Evolutionary conservation across 176 grass and related monocot genomes (phyloP), one percentile per base, ranked within the genome.

Genomic region (Coix lacrymajobi): DNA sequence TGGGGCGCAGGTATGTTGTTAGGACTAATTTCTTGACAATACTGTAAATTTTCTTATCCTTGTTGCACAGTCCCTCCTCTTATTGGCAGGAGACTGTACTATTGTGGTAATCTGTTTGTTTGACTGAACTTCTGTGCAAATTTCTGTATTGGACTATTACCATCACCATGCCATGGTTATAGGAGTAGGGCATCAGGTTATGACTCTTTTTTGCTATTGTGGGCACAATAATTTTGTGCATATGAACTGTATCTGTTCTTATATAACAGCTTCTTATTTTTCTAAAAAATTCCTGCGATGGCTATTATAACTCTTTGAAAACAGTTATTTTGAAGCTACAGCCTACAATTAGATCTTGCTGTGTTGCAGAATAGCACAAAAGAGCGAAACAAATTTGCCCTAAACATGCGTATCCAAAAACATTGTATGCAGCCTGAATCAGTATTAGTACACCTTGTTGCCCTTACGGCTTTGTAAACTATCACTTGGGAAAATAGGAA

Each of bases 1-100:
- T 84, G 84, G 84, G 73, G 70, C 73, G 25, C 82, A 77, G 82
- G 89, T 91, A 88, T 72, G 43, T 30, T 56, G 25, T 69, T 46
- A 62, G 41, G 39, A n/a, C 39, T 44, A 32, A 24, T 52, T 5
- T 37, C 19, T 12, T 34, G 10, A 62, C n/a, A 70, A 7, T 32
- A 26, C 66, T 69, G 13, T 28, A 45, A 44, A 33, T 34, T 26
- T 84, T 80, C 15, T 70, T 40, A 48, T 48, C 28, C 30, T 70
- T 57, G 12, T 14, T 82, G 31, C 70, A 81, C 14, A 14, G 65
- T 36, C 38, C 41, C 13, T n/a, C 17, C 45, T 77, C 76, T 80
- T 25, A 30, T 80, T 29, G 17, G 8, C 49, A 49, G 69, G 48
- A 58, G 68, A 54, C 11, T 62, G 45, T 44, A 61, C 41, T 64